phyloP scores from a whole-genome alignment of 2,329 filamentous ascomycete genomes.

The Diaporthe sp. region DNA sequence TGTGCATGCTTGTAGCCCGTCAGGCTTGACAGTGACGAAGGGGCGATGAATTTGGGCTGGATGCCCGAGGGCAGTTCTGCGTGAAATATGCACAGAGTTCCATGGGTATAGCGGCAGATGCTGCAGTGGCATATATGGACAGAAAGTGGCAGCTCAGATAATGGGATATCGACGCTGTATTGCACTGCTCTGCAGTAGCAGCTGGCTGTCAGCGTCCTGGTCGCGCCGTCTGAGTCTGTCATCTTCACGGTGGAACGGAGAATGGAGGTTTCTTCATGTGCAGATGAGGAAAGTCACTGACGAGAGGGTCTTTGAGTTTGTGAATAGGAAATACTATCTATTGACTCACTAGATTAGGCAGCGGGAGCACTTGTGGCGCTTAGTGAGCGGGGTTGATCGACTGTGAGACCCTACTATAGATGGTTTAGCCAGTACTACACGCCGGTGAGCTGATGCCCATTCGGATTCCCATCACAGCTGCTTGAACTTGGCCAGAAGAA shows the following conservation, averaged over 20 bases:
- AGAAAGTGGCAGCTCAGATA: slow-evolving; percentile 53
- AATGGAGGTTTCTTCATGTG: too few species aligned
- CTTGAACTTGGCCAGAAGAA: not conserved
- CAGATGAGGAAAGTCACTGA: too few species aligned
- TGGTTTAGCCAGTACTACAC: not conserved
- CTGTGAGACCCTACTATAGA: not conserved
- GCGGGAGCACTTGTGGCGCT: slow-evolving; percentile 4
- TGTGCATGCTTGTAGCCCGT: slow-evolving; percentile 51
- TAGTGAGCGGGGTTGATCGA: slow-evolving; percentile 7
- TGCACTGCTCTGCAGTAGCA: slow-evolving; percentile 60
- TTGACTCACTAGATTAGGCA: not conserved
- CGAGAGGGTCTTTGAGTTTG: not conserved
- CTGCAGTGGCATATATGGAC: slow-evolving; percentile 61
- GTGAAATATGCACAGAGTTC: slow-evolving; percentile 58
- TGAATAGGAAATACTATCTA: not conserved
- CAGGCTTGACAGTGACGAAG: slow-evolving; percentile 53
- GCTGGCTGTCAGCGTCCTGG: slow-evolving; percentile 56
- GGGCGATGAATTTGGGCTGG: slow-evolving; percentile 54
- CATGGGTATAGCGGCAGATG: slow-evolving; percentile 57
- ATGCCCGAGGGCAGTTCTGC: slow-evolving; percentile 50
- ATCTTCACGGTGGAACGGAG: not conserved
- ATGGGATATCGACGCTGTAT: slow-evolving; percentile 56
- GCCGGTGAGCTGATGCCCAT: not conserved
- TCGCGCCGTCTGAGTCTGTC: slow-evolving; percentile 16
- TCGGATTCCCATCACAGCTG: not conserved